These are phyloP conservation scores for Actinomortierella wolfii DNA, from an alignment of 371 early-diverging fungal genomes.

Conservation along the genomic window DNA sequence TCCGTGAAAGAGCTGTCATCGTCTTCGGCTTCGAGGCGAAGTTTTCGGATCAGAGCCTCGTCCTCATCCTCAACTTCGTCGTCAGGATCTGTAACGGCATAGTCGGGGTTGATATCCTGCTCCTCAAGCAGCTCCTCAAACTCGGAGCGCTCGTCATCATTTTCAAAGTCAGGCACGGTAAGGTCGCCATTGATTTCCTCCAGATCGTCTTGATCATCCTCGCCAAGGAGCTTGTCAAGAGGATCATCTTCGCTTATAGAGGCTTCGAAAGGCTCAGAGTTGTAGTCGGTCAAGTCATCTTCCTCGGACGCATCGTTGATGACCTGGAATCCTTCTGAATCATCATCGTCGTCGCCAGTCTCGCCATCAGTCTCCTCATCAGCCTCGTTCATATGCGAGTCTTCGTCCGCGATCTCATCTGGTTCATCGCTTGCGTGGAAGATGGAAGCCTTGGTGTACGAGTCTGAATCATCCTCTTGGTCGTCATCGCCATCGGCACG, in stretches of 20 bases:
- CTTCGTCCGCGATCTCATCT: background rate
- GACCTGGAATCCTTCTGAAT: too few relatives aligned
- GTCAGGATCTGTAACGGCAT: conserved; percentile 13
- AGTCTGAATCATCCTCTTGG: background rate
- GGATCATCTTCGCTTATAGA: conserved; percentile 4
- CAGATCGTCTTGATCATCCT: too few relatives aligned
- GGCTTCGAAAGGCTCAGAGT: too few relatives aligned
- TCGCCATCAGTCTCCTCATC: conserved; percentile 5
- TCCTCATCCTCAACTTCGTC: conserved; percentile 18
- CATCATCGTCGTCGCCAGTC: background rate
- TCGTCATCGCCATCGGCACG: background rate
- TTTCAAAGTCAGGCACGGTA: too few relatives aligned
- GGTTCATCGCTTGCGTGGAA: background rate
- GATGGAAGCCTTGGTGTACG: background rate
- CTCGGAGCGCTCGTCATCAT: conserved; percentile 27
- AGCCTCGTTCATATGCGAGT: background rate
- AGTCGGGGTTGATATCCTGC: conserved; percentile 6
- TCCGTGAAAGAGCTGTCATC: too few relatives aligned
- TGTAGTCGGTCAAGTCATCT: too few relatives aligned
- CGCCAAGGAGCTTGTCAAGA: conserved; percentile 5
- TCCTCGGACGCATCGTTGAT: too few relatives aligned
- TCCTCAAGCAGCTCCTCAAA: conserved; percentile 23
- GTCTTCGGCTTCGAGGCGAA: too few relatives aligned
- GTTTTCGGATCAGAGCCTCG: conserved; percentile 11
- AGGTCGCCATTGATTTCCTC: too few relatives aligned